Conservation (phyloP, 371 early-diverging fungal species). For the Rhizomucor pusillus region DNA sequence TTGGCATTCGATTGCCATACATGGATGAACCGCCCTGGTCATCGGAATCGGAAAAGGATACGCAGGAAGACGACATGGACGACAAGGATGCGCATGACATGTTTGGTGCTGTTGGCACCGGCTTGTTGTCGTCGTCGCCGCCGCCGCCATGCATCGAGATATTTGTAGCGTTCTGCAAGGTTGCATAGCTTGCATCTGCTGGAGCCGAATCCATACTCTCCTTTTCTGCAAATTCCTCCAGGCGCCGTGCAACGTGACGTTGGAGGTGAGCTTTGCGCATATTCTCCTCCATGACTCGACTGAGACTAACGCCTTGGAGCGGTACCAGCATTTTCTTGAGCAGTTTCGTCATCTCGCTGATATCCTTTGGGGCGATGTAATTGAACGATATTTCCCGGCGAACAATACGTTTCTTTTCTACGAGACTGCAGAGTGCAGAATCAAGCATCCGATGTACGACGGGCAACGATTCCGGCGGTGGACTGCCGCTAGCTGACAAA, state of each 20-base stretch:
- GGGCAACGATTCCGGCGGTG: slow-evolving; percentile 17
- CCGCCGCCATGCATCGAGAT: not conserved
- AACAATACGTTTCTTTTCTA: slow-evolving; percentile 34
- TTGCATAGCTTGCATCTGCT: slow-evolving; percentile 2
- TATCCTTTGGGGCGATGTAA: slow-evolving; percentile 33
- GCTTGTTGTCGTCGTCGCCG: too few species aligned
- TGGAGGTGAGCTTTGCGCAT: slow-evolving; percentile 32
- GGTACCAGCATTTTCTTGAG: slow-evolving; percentile 35
- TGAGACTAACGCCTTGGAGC: slow-evolving; percentile 32
- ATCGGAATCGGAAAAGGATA: too few species aligned
- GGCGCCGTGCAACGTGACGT: slow-evolving; percentile 10
- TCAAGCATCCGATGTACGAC: slow-evolving; percentile 26
- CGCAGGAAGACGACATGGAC: too few species aligned
- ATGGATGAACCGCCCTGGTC: too few species aligned
- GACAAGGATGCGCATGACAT: too few species aligned
- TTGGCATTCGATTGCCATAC: too few species aligned
- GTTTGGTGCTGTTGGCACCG: too few species aligned
- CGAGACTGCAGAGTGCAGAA: slow-evolving; percentile 14
- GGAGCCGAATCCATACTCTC: slow-evolving; percentile 13
- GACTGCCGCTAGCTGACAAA: slow-evolving; percentile 1
- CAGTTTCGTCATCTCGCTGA: slow-evolving; percentile 35
- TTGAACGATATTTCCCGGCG: slow-evolving; percentile 39
- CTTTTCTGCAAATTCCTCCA: slow-evolving; percentile 14
- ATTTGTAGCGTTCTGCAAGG: too few species aligned
- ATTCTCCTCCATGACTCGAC: slow-evolving; percentile 42